phyloP scores from a whole-genome alignment of 768 basidiomycete species.

The Hygrophorus pudorinus region DNA sequence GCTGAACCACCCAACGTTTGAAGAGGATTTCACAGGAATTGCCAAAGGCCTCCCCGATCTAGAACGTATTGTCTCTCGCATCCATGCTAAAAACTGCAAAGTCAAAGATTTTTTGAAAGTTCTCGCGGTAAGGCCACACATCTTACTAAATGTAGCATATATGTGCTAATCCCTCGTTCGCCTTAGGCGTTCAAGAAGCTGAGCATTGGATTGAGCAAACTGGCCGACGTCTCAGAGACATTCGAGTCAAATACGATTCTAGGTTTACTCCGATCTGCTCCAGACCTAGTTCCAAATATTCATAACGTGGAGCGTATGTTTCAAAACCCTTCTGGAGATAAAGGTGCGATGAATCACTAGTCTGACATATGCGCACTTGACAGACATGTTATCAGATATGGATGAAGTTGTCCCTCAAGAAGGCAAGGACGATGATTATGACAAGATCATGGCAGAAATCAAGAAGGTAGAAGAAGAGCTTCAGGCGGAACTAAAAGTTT shows the following conservation, averaged over 20 bases:
- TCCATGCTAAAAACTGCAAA: conserved; percentile 87
- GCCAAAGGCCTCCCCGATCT: conserved; percentile 84
- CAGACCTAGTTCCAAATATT: conserved; percentile 65
- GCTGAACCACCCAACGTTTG: conserved; percentile 69
- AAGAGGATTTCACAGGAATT: conserved; percentile 61
- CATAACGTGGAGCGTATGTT: conserved; percentile 70
- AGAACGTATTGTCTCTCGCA: conserved; percentile 88
- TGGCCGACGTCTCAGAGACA: conserved; percentile 55
- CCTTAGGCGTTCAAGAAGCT: conserved; percentile 66
- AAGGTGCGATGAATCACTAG: conserved; percentile 32
- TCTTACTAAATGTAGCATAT: neutral
- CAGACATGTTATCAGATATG: conserved; percentile 28
- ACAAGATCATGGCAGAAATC: conserved; percentile 67
- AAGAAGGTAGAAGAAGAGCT: conserved; percentile 58
- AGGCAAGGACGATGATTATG: conserved; percentile 85
- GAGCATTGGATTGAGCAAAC: conserved; percentile 49
- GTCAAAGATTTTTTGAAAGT: conserved; percentile 84
- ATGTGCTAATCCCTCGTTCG: neutral
- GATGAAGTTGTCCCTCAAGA: conserved; percentile 69
- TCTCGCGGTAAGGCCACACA: conserved; percentile 40
- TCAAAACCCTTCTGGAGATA: conserved; percentile 37
- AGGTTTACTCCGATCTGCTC: conserved; percentile 68
- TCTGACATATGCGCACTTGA: neutral
- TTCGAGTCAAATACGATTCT: conserved; percentile 75
- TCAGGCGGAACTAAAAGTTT: conserved; percentile 52